A percentile compares a stretch with the other conserved stretches of the same genome.
phyloP scores from a whole-genome alignment of 257 asterid genomes.

The Capsicum rhomboideum region DNA sequence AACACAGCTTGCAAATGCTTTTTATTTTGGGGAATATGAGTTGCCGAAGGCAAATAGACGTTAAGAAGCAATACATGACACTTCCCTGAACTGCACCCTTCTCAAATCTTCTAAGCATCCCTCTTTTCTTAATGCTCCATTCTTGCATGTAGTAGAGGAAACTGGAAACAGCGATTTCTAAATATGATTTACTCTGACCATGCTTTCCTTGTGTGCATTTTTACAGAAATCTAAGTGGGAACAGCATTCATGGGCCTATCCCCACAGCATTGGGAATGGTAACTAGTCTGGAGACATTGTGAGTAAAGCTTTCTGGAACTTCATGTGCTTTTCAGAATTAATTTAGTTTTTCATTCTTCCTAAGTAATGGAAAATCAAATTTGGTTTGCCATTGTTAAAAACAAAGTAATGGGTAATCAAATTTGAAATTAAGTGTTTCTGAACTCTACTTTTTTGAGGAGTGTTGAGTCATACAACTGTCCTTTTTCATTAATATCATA shows the following conservation, averaged over 20 bases:
- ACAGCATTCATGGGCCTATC: constrained; percentile 72
- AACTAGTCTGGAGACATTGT: constrained; percentile 61
- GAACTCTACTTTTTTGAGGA: neutral
- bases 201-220: neutral
- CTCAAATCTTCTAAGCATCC: neutral
- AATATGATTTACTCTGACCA: neutral
- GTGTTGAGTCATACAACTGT: neutral
- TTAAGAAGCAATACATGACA: neutral
- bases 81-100: neutral
- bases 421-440: neutral
- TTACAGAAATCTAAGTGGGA: constrained; percentile 87
- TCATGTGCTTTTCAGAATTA: neutral
- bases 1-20: neutral
- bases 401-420: neutral
- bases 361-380: neutral
- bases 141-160: neutral
- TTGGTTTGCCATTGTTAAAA: neutral
- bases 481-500: neutral
- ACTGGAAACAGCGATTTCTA: neutral
- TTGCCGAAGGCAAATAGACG: neutral
- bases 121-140: neutral
- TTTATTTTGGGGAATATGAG: neutral
- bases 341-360: neutral
- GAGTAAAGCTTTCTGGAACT: constrained; percentile 18
- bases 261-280: constrained; percentile 76